Evolutionary conservation across 2,329 filamentous ascomycete genomes (phyloP).

Genomic region (Verticillium isaacii): DNA sequence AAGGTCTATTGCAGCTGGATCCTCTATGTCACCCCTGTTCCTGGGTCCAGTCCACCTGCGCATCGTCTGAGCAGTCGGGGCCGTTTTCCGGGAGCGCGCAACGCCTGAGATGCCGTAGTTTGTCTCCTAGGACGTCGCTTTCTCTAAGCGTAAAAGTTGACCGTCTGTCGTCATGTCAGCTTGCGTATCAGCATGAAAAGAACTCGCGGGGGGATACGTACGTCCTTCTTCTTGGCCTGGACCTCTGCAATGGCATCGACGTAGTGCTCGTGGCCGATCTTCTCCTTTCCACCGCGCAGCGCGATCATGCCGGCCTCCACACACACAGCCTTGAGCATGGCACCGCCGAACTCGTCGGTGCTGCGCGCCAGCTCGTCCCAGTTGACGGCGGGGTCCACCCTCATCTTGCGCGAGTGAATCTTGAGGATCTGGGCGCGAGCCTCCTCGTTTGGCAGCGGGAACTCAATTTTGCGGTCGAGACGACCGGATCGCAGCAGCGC

Average conservation of each 20-base stretch:
- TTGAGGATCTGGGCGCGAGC: slow-evolving; percentile 93
- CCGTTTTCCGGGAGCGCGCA: background rate
- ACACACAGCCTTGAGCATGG: slow-evolving; percentile 96
- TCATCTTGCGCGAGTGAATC: slow-evolving; percentile 99
- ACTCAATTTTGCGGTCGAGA: slow-evolving; percentile 96
- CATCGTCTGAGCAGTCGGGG: background rate
- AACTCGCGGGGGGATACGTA: slow-evolving; percentile 31
- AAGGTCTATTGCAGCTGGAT: background rate
- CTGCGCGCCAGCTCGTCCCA: slow-evolving; percentile 93
- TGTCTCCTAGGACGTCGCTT: background rate
- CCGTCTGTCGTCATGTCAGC: slow-evolving; percentile 38
- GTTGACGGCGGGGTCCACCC: slow-evolving; percentile 86
- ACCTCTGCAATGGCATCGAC: slow-evolving; percentile 98
- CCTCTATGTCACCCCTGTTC: slow-evolving; percentile 1
- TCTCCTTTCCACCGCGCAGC: slow-evolving; percentile 86
- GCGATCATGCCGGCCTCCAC: slow-evolving; percentile 99
- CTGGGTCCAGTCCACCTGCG: background rate
- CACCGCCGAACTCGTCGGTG: slow-evolving; percentile 97
- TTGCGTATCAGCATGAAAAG: background rate
- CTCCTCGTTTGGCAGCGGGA: slow-evolving; percentile 96
- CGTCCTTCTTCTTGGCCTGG: slow-evolving; percentile 91
- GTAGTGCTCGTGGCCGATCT: slow-evolving; percentile 97
- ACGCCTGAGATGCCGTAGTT: background rate
- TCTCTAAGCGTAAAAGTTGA: slow-evolving; percentile 49
- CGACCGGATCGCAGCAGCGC: slow-evolving; percentile 87